Conservation (phyloP, 208 protist species). For the Acanthamoeba castellanii region DNA sequence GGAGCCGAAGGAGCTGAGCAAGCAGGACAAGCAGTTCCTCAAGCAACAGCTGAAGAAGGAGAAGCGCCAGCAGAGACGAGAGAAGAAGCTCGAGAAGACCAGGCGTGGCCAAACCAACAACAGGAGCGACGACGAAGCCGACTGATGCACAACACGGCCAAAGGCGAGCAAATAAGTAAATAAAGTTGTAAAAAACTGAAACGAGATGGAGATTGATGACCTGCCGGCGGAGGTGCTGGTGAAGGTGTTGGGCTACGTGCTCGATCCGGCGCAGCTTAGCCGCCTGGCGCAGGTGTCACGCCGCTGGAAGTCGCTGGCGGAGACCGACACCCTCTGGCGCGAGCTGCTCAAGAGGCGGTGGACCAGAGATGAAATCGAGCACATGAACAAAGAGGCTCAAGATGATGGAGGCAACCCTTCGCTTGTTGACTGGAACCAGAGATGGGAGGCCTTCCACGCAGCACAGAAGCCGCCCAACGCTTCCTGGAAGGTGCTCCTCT, state of each 20-base stretch:
- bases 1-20: conserved; percentile 18
- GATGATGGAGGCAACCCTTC: background rate
- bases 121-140: background rate
- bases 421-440: background rate
- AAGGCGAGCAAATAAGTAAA: too few species aligned
- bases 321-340: conserved; percentile 23
- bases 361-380: background rate
- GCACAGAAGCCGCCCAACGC: background rate
- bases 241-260: background rate
- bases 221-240: conserved; percentile 40
- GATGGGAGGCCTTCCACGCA: background rate
- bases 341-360: background rate
- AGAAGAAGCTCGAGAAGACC: conserved; percentile 58
- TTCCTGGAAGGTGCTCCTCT: conserved; percentile 1
- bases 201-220: background rate
- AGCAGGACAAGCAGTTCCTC: conserved; percentile 56
- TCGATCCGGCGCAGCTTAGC: background rate
- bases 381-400: background rate
- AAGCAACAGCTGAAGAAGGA: conserved; percentile 54
- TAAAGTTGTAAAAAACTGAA: background rate
- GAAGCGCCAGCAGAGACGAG: conserved; percentile 22
- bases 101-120: background rate
- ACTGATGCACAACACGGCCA: too few species aligned
- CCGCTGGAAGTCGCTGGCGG: background rate
- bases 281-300: conserved; percentile 12